phyloP scores from a whole-genome alignment of 208 protist genomes.

The Trypanosoma mega region DNA sequence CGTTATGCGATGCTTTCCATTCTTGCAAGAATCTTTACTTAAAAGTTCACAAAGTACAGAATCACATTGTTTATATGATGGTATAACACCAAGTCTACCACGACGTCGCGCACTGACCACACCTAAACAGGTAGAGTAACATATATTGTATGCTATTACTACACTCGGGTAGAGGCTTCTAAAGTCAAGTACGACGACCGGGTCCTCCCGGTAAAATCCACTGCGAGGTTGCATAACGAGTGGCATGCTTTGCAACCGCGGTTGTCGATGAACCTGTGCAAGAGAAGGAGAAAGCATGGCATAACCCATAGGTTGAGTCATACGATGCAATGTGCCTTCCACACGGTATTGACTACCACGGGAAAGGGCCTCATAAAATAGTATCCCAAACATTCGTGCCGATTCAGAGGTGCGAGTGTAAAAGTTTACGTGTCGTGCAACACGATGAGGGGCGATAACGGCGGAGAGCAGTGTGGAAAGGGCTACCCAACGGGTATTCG shows the following conservation, averaged over 20 bases:
- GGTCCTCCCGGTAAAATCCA: conserved; percentile 74
- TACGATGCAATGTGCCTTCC: conserved; percentile 76
- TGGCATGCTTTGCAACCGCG: conserved; percentile 74
- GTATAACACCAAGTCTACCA: conserved; percentile 72
- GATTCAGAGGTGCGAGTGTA: conserved; percentile 62
- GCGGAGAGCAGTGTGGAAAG: conserved; percentile 54
- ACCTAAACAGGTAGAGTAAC: conserved; percentile 94
- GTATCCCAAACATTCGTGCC: conserved; percentile 78
- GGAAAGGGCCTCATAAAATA: conserved; percentile 65
- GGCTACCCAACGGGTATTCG: conserved; percentile 27
- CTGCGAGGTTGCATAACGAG: conserved; percentile 76
- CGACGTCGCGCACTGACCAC: conserved; percentile 26
- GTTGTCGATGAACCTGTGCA: conserved; percentile 59
- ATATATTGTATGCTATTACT: conserved; percentile 99
- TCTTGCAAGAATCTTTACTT: conserved; percentile 84
- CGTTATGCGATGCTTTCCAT: conserved; percentile 36
- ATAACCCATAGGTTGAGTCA: conserved; percentile 66
- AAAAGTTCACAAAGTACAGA: conserved; percentile 85
- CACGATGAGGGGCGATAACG: conserved; percentile 46
- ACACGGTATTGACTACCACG: conserved; percentile 88
- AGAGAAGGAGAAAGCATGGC: conserved; percentile 63
- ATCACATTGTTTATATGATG: conserved; percentile 42
- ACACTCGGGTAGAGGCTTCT: conserved; percentile 99
- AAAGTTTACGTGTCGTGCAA: conserved; percentile 59
- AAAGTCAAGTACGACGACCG: conserved; percentile 99